Percentiles rank a stretch among this genome's conserved stretches.
Evolutionary conservation across 129 eudicot species (phyloP).

Genomic region (Helichrysum umbraculigerum): DNA sequence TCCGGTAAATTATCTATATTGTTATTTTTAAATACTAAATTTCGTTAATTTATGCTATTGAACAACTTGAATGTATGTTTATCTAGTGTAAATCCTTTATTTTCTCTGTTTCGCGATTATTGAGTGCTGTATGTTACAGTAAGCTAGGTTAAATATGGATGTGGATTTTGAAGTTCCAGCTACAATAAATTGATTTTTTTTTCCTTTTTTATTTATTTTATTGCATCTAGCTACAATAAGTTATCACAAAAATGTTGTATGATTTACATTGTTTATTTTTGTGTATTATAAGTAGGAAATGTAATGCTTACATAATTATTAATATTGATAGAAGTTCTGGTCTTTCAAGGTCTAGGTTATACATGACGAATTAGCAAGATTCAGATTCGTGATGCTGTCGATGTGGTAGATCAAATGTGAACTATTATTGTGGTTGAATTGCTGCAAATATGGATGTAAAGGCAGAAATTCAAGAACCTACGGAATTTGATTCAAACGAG

Average conservation of each 20-base stretch:
- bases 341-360: neutral
- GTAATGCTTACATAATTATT: neutral
- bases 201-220: too few species aligned
- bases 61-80: neutral
- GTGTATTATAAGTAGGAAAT: conserved; percentile 16
- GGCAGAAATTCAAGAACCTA: conserved; percentile 56
- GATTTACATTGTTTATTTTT: neutral
- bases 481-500: conserved; percentile 81
- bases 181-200: too few species aligned
- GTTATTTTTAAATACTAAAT: neutral
- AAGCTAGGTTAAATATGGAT: neutral
- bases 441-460: conserved; percentile 45
- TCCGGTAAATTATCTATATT: neutral
- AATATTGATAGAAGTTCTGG: neutral
- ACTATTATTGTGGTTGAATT: conserved; percentile 17
- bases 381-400: neutral
- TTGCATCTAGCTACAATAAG: conserved; percentile 6
- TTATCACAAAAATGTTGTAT: neutral
- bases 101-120: neutral
- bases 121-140: too few species aligned
- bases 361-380: neutral
- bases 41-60: neutral
- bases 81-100: neutral
- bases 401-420: conserved; percentile 25
- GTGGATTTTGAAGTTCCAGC: conserved; percentile 12